Conservation (phyloP, 78 protist genomes). For the Cyanophora paradoxa region DNA sequence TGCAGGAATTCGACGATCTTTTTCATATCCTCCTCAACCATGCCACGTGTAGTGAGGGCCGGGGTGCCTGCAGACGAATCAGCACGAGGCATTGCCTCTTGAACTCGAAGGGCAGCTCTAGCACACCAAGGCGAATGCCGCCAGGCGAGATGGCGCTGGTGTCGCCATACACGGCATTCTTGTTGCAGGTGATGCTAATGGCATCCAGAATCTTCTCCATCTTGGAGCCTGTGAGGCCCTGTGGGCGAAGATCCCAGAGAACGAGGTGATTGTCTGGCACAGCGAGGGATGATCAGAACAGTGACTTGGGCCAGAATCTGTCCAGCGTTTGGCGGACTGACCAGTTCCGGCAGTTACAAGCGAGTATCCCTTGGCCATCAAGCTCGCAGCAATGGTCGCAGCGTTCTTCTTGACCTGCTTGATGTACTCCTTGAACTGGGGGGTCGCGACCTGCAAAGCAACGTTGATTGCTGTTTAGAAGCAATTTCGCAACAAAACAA, state of each 20-base stretch:
- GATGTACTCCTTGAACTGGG: constrained; percentile 81
- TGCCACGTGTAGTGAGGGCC: constrained; percentile 92
- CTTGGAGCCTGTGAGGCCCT: constrained; percentile 84
- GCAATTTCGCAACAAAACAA: too few relatives aligned
- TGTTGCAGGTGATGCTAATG: constrained; percentile 88
- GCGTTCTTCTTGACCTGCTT: constrained; percentile 74
- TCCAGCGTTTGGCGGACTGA: too few relatives aligned
- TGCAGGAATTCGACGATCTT: constrained; percentile 79
- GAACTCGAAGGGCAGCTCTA: too few relatives aligned
- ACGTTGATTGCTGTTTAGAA: too few relatives aligned
- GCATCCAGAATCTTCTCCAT: constrained; percentile 81
- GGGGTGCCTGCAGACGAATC: too few relatives aligned
- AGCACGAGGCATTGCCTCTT: too few relatives aligned
- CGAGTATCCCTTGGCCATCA: constrained; percentile 70
- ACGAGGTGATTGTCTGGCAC: constrained; percentile 96
- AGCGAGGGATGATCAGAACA: too few relatives aligned
- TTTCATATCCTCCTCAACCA: constrained; percentile 69
- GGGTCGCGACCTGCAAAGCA: too few relatives aligned
- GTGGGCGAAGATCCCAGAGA: constrained; percentile 86
- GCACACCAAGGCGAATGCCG: constrained; percentile 56
- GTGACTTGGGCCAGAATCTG: too few relatives aligned
- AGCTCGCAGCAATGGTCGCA: constrained; percentile 60
- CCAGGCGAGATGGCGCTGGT: constrained; percentile 79
- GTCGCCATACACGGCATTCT: constrained; percentile 95
- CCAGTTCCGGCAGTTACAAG: constrained; percentile 93